Evolutionary conservation across 768 basidiomycete genomes (phyloP), one percentile per base, ranked within the genome.

Genomic region (Pluteus cervinus): DNA sequence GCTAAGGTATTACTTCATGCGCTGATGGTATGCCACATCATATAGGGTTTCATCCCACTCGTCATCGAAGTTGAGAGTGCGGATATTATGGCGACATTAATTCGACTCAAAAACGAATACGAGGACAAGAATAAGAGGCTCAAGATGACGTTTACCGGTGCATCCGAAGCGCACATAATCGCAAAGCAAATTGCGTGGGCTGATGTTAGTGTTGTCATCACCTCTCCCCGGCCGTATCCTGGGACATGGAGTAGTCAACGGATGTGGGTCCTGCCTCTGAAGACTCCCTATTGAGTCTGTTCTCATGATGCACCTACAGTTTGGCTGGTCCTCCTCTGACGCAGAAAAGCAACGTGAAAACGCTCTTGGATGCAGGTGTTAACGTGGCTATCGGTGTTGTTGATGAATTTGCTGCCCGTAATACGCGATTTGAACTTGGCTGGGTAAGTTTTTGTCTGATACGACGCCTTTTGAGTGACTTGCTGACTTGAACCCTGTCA

Each of bases 31-130:
- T 56, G 57, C 29, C 14, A 2, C 14, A 6, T 29, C 32, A 33
- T 21, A 4, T 39, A 82, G 71, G 81, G 84, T 9, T 43, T 60
- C 14, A 52, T 81, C 1, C 75, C 82, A 0, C 61, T 92, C 12
- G 83, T 88, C 2, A 56, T 89, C 14, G 60, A 72, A 2, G 79
- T 77, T 10, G 66, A 81, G 40, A 84, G 70, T 47, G 85, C 84
- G 7, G 88, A 91, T 54, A 66, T 81, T 36, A 90, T 91, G 52
- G 76, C 83, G 0, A 72, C 76, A 1, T 57, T 91, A 10, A 59
- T 92, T 26, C 49, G 45, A 4, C 70, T 91, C 42, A 83, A 80
- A 53, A 48, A 48, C 7, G 71, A 79, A 34, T 67, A 72, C 15
- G 74, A 81, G 33, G 46, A 33, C 1, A 48, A 37, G 0, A 51